phyloP scores from a whole-genome alignment of 2,329 filamentous ascomycete genomes.

The Penicillium sp. region DNA sequence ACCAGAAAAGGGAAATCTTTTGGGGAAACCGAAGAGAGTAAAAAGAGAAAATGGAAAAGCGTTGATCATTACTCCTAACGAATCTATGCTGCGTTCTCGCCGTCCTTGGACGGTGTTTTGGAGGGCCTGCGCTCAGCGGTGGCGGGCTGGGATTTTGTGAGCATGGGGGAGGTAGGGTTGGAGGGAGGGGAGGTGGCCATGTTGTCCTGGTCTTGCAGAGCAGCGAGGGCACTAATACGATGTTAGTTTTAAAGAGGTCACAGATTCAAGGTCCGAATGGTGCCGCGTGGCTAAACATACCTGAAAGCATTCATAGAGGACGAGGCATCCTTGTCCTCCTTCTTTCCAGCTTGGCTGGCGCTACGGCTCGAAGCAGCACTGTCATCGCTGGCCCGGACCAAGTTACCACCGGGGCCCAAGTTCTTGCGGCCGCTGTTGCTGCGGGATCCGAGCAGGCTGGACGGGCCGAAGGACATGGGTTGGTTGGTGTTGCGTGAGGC shows the following conservation, averaged over 20 bases:
- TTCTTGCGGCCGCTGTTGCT: slow-evolving; percentile 81
- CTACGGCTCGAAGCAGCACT: slow-evolving; percentile 87
- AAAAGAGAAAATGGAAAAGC: slow-evolving; percentile 35
- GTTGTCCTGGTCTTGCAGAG: slow-evolving; percentile 51
- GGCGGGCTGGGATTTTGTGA: slow-evolving; percentile 52
- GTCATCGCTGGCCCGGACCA: slow-evolving; percentile 77
- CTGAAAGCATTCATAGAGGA: slow-evolving; percentile 90
- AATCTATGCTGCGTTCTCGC: slow-evolving; percentile 46
- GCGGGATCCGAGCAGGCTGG: slow-evolving; percentile 84
- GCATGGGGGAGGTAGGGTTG: slow-evolving; percentile 51
- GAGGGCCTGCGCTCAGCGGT: slow-evolving; percentile 48
- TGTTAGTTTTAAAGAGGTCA: slow-evolving; percentile 14
- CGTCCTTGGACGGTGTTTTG: slow-evolving; percentile 48
- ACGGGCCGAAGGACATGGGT: slow-evolving; percentile 74
- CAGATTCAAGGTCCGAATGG: slow-evolving; percentile 2
- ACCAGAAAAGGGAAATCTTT: slow-evolving; percentile 36
- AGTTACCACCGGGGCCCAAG: slow-evolving; percentile 73
- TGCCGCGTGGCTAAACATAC: slow-evolving; percentile 67
- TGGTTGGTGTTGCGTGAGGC: slow-evolving; percentile 66
- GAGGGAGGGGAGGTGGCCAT: slow-evolving; percentile 54
- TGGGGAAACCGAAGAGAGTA: slow-evolving; percentile 22
- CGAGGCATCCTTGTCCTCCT: slow-evolving; percentile 64
- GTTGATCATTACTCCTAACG: slow-evolving; percentile 44
- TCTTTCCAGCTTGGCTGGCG: slow-evolving; percentile 74
- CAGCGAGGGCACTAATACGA: slow-evolving; percentile 49